Evolutionary conservation across 31 red algal genomes (phyloP).

Genomic region (Porphyra umbilicalis): DNA sequence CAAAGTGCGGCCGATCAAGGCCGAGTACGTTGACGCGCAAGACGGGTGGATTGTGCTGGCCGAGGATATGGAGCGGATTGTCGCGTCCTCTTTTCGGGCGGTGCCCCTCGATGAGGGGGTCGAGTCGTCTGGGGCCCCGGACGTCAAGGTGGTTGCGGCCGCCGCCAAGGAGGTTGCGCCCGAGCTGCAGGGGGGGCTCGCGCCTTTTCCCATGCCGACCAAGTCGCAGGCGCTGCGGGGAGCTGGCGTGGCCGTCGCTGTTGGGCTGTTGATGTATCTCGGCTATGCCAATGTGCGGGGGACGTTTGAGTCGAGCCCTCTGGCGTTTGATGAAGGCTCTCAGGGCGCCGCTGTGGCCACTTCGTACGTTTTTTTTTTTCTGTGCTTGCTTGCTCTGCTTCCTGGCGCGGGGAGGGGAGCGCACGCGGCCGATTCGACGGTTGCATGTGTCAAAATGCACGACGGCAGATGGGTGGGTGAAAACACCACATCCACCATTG

Average conservation of each 20-base stretch:
- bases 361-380: neutral
- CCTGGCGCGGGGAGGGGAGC: too few relatives aligned
- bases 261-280: neutral
- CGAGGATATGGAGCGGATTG: conserved; percentile 17
- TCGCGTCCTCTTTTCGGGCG: conserved; percentile 17
- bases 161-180: neutral
- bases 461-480: too few relatives aligned
- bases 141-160: neutral
- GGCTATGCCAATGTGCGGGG: neutral
- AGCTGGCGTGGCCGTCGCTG: neutral
- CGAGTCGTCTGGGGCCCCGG: neutral
- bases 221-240: neutral
- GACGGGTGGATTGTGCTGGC: conserved; percentile 57
- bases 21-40: conserved; percentile 50
- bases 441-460: too few relatives aligned
- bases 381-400: too few relatives aligned
- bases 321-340: neutral
- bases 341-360: neutral
- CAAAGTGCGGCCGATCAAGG: conserved; percentile 22
- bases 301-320: neutral
- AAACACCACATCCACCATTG: too few relatives aligned
- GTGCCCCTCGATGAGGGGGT: neutral
- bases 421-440: too few relatives aligned
- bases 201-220: neutral
- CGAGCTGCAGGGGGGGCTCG: neutral